Conservation (phyloP, 805 yeast genomes). For the Candida boidinii region DNA sequence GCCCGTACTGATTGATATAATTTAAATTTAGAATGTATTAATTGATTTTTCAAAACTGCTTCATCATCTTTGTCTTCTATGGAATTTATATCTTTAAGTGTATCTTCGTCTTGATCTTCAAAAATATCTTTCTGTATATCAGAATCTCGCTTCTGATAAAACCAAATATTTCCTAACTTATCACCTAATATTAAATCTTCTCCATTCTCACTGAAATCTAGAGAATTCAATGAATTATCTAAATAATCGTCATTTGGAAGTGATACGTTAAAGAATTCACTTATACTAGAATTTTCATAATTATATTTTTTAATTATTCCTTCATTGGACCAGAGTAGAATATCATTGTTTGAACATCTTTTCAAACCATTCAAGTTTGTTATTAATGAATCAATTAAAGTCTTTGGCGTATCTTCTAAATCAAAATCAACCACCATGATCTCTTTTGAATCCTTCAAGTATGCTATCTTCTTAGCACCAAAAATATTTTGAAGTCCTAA, state of each 20-base stretch:
- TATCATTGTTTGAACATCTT: conserved; percentile 20
- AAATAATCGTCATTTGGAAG: conserved; percentile 25
- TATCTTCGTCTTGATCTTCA: not conserved
- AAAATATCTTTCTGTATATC: not conserved
- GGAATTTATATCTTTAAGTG: too few relatives aligned
- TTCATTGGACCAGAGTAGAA: conserved; percentile 32
- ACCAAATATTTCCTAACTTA: conserved; percentile 35
- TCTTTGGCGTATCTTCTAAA: conserved; percentile 3
- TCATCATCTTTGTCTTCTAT: conserved; percentile 14
- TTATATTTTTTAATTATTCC: conserved; percentile 29
- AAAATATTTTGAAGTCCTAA: conserved; percentile 22
- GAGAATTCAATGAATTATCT: conserved; percentile 31
- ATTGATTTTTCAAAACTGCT: not conserved
- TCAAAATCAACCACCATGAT: conserved; percentile 16
- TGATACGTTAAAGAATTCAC: conserved; percentile 4
- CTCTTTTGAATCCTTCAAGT: conserved; percentile 28
- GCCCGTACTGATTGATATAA: conserved; percentile 28
- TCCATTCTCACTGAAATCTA: conserved; percentile 24
- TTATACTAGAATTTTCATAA: conserved; percentile 3
- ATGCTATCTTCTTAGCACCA: conserved; percentile 19
- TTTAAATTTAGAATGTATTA: conserved; percentile 13
- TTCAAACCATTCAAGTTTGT: conserved; percentile 32
- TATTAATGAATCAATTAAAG: conserved; percentile 28
- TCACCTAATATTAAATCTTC: conserved; percentile 36
- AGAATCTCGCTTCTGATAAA: too few relatives aligned